Evolutionary conservation across 2,329 filamentous ascomycete genomes (phyloP), one percentile per base, ranked within the genome.

Genomic region (Ploettnerulaceae sp.): DNA sequence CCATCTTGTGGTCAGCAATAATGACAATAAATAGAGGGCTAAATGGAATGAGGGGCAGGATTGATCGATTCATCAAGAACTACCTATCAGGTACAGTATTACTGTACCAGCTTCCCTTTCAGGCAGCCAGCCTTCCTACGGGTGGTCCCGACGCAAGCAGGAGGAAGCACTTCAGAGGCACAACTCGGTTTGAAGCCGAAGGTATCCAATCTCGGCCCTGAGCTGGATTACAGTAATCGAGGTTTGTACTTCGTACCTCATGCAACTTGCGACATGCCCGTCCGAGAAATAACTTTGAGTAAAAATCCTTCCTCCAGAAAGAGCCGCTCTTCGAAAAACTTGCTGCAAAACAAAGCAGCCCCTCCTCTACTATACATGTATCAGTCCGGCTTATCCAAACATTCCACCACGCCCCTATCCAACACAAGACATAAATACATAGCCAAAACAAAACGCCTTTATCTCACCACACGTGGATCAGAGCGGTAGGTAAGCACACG

Each of bases 81-180:
- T 17, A 28, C 8, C 11, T n/a, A 28, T 18, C 35, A 38, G 21
- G 20, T 20, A 17, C n/a, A 12, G n/a, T n/a, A n/a, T n/a, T n/a
- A 33, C 29, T n/a, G 29, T n/a, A 15, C n/a, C 34, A 14, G 34
- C 21, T 26, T 38, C 7, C 22, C 22, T 38, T n/a, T 26, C 22
- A 26, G 14, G 5, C 11, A 18, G 7, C 31, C 14, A 17, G 20
- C n/a, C 14, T 33, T 7, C 5, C 22, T 9, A 26, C 35, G 35
- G 35, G 21, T 38, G 35, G 22, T 26, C 35, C 35, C 22, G 35
- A 38, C 21, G 14, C 21, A 38, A 17, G 31, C 15, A 32, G 29
- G 8, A 32, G 29, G 36, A 26, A 39, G 35, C 35, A 26, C 35
- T 26, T 26, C 35, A 26, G 24, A 39, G 36, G 36, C 36, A 28